Percentiles rank a stretch among this genome's conserved stretches.
These are phyloP conservation scores for Cordia subcordata DNA, from an alignment of 257 asterid genomes.

Conservation along the genomic window DNA sequence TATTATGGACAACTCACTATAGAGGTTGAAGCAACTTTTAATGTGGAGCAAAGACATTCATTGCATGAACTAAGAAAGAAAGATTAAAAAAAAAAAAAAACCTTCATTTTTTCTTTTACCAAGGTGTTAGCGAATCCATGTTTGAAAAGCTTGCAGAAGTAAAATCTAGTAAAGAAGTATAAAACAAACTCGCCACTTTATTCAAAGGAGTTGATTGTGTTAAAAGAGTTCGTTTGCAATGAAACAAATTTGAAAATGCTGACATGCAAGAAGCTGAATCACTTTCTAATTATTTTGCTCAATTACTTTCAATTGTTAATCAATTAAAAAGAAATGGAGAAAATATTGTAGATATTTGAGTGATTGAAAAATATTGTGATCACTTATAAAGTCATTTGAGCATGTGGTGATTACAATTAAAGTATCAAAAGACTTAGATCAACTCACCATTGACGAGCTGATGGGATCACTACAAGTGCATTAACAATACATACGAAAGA, in stretches of 20 bases:
- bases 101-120: too few relatives aligned
- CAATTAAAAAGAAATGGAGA: not conserved
- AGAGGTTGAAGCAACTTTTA: too few relatives aligned
- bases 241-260: not conserved
- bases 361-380: not conserved
- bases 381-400: not conserved
- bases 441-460: not conserved
- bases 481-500: not conserved
- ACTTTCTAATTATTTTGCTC: not conserved
- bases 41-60: too few relatives aligned
- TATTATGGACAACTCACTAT: too few relatives aligned
- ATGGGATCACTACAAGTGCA: not conserved
- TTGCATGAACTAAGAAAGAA: too few relatives aligned
- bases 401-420: too few relatives aligned
- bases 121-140: too few relatives aligned
- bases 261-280: not conserved
- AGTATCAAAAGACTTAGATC: not conserved
- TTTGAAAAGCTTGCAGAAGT: too few relatives aligned
- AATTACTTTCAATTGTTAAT: not conserved
- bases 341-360: not conserved
- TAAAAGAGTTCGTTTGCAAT: too few relatives aligned
- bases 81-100: too few relatives aligned
- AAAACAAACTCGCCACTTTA: not conserved
- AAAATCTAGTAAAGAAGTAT: not conserved
- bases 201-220: not conserved